A percentile compares a stretch with the other conserved stretches of the same genome.
phyloP scores from a whole-genome alignment of 1,284 basidiomycete species.

The Gymnopus androsaceus region DNA sequence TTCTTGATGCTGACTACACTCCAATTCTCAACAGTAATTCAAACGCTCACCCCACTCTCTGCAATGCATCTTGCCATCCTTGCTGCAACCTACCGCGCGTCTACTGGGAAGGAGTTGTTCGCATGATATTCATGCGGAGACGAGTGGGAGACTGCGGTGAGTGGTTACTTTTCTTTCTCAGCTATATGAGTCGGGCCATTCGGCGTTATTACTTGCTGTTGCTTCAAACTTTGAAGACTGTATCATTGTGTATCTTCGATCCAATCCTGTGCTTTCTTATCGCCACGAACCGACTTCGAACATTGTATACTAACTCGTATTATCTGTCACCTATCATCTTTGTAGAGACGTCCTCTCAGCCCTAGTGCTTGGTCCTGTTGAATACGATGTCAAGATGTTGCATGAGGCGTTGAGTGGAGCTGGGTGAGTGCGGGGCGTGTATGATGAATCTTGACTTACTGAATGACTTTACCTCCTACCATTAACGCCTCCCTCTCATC shows the following conservation, averaged over 20 bases:
- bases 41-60: constrained; percentile 31
- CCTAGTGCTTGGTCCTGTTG: constrained; percentile 39
- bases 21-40: constrained; percentile 29
- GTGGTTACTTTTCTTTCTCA: constrained; percentile 16
- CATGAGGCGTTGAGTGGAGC: constrained; percentile 32
- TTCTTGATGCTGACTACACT: neutral
- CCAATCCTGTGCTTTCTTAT: too few species aligned
- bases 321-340: neutral
- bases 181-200: neutral
- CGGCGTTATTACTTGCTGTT: too few species aligned
- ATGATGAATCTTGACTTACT: neutral
- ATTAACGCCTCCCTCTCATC: neutral
- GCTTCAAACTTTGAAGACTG: too few species aligned
- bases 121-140: constrained; percentile 30
- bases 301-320: neutral
- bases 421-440: constrained; percentile 26
- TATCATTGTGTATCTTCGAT: too few species aligned
- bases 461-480: neutral
- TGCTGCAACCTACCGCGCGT: constrained; percentile 32
- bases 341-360: constrained; percentile 34
- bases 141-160: constrained; percentile 34
- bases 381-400: constrained; percentile 40
- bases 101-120: constrained; percentile 33
- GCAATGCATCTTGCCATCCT: constrained; percentile 39
- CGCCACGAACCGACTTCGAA: too few species aligned